These are phyloP conservation scores for Jaenimonas drosophilae DNA, from an alignment of 208 protist genomes.

Conservation along the genomic window DNA sequence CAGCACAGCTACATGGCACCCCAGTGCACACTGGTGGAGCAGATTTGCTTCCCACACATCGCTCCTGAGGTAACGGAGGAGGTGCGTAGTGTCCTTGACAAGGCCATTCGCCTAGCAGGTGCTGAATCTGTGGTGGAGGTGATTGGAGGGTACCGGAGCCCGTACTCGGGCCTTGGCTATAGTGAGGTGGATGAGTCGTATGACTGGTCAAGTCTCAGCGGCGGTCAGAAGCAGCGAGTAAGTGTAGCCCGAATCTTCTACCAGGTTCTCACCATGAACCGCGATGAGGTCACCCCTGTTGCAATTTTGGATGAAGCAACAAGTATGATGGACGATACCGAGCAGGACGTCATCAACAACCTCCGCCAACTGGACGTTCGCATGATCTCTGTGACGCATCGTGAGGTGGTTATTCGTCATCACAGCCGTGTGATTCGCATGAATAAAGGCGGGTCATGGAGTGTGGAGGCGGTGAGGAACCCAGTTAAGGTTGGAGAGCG, in stretches of 20 bases:
- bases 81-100: conserved; percentile 20
- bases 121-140: conserved; percentile 64
- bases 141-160: conserved; percentile 60
- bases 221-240: conserved; percentile 82
- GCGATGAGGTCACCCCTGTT: conserved; percentile 33
- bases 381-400: conserved; percentile 80
- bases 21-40: conserved; percentile 75
- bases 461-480: conserved; percentile 28
- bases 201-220: conserved; percentile 79
- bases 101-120: conserved; percentile 58
- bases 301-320: conserved; percentile 82
- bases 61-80: conserved; percentile 11
- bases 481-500: conserved; percentile 26
- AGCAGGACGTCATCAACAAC: conserved; percentile 74
- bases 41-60: conserved; percentile 56
- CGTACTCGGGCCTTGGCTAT: conserved; percentile 40
- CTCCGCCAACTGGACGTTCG: conserved; percentile 58
- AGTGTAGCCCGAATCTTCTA: conserved; percentile 84
- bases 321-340: conserved; percentile 85
- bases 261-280: conserved; percentile 55
- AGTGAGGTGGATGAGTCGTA: conserved; percentile 42
- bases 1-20: conserved; percentile 81
- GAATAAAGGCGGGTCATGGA: conserved; percentile 36
- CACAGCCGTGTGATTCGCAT: conserved; percentile 66
- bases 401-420: conserved; percentile 66